phyloP scores from a whole-genome alignment of 1,139 yeast genomes.

The Geotrichum restrictum region DNA sequence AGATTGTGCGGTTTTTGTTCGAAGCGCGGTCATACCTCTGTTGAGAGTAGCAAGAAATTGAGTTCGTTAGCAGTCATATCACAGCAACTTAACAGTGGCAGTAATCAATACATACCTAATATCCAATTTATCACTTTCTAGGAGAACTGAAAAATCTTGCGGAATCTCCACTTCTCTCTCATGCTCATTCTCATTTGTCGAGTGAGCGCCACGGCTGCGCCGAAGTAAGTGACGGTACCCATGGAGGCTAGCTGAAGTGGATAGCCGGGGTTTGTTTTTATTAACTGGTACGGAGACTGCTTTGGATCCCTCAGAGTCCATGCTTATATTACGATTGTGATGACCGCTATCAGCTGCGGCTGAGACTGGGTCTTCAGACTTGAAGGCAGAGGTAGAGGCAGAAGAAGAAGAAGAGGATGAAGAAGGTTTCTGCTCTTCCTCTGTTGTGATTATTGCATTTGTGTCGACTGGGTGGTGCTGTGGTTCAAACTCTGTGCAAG shows the following conservation, averaged over 20 bases:
- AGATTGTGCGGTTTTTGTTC: too few relatives aligned
- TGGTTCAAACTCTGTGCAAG: too few relatives aligned
- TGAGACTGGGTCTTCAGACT: background rate
- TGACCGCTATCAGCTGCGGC: background rate
- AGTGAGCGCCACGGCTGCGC: background rate
- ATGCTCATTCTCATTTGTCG: background rate
- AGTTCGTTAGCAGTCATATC: too few relatives aligned
- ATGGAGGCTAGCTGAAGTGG: background rate
- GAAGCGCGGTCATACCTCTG: too few relatives aligned
- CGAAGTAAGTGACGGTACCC: background rate
- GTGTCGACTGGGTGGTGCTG: background rate
- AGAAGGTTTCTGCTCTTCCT: too few relatives aligned
- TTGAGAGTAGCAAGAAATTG: too few relatives aligned
- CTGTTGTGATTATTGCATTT: background rate
- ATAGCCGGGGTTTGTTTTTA: background rate
- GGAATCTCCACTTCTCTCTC: background rate
- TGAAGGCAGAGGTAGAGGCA: background rate
- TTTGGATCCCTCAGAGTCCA: too few relatives aligned
- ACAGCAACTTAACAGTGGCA: background rate
- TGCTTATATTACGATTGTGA: too few relatives aligned
- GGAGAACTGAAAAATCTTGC: slow-evolving; percentile 4
- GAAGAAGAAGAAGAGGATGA: background rate
- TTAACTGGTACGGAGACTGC: background rate
- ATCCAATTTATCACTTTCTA: slow-evolving; percentile 14
- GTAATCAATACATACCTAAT: slow-evolving; percentile 6